phyloP scores from a whole-genome alignment of 1,139 yeast genomes.

The Kodamaea alishanica region DNA sequence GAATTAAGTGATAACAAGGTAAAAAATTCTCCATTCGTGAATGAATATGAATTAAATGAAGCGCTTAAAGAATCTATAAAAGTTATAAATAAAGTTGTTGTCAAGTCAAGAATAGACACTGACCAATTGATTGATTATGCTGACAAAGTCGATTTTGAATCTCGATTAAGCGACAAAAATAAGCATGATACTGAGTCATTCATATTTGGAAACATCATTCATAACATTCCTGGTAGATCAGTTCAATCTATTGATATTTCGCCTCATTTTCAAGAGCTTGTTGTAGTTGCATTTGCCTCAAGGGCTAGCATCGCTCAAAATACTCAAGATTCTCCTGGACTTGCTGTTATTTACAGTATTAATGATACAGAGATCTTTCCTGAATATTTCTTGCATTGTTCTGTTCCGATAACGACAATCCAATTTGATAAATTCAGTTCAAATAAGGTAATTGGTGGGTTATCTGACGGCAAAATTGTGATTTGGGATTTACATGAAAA shows the following conservation, averaged over 20 bases:
- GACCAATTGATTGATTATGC: slow-evolving; percentile 12
- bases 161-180: slow-evolving; percentile 2
- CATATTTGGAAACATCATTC: background rate
- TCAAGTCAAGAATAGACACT: slow-evolving; percentile 11
- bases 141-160: slow-evolving; percentile 8
- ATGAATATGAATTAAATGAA: slow-evolving; percentile 12
- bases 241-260: slow-evolving; percentile 42
- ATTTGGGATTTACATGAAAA: slow-evolving; percentile 35
- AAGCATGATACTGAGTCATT: slow-evolving; percentile 6
- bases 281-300: slow-evolving; percentile 33
- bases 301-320: background rate
- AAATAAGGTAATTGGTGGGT: slow-evolving; percentile 35
- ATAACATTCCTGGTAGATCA: slow-evolving; percentile 16
- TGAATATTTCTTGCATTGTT: slow-evolving; percentile 44
- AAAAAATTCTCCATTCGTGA: background rate
- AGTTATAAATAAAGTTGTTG: slow-evolving; percentile 14
- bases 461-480: slow-evolving; percentile 34
- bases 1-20: background rate
- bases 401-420: slow-evolving; percentile 44
- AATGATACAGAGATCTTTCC: slow-evolving; percentile 27
- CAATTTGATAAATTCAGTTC: slow-evolving; percentile 31
- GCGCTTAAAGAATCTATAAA: slow-evolving; percentile 19
- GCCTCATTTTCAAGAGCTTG: slow-evolving; percentile 36
- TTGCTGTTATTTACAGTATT: slow-evolving; percentile 34
- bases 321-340: slow-evolving; percentile 24